Percentiles rank a stretch among this genome's conserved stretches.
These are phyloP conservation scores for Glomus cerebriforme DNA, from an alignment of 192 early-diverging fungal genomes.

Conservation along the genomic window DNA sequence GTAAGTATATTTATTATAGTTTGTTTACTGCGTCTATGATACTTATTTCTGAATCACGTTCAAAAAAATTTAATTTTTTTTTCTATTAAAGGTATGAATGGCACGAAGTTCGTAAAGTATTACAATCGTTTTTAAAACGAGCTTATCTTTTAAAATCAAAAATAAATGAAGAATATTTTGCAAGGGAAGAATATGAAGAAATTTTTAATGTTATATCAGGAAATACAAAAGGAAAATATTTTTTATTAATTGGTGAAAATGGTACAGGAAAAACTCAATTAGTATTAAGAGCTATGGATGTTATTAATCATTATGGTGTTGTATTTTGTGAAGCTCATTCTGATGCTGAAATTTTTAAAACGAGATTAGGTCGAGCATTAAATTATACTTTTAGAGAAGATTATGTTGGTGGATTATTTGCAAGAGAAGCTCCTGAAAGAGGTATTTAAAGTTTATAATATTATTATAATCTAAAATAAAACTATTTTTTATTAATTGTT, in stretches of 20 bases:
- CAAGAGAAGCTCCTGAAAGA: slow-evolving; percentile 31
- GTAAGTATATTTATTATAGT: background rate
- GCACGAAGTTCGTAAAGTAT: slow-evolving; percentile 27
- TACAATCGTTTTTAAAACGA: background rate
- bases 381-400: slow-evolving; percentile 32
- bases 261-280: slow-evolving; percentile 33
- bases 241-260: slow-evolving; percentile 22
- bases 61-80: background rate
- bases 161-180: background rate
- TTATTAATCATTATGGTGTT: slow-evolving; percentile 9
- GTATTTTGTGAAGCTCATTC: slow-evolving; percentile 34
- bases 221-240: slow-evolving; percentile 7
- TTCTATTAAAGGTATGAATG: slow-evolving; percentile 22
- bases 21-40: background rate
- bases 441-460: background rate
- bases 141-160: slow-evolving; percentile 8
- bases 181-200: background rate
- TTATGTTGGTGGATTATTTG: slow-evolving; percentile 31
- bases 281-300: slow-evolving; percentile 30
- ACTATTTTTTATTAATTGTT: background rate
- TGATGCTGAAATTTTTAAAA: slow-evolving; percentile 29
- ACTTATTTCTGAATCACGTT: no score
- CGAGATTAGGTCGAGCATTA: slow-evolving; percentile 15
- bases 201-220: slow-evolving; percentile 10
- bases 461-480: no score